These are phyloP conservation scores for Botrytis porri DNA, from an alignment of 2,329 filamentous ascomycete genomes.

Conservation along the genomic window DNA sequence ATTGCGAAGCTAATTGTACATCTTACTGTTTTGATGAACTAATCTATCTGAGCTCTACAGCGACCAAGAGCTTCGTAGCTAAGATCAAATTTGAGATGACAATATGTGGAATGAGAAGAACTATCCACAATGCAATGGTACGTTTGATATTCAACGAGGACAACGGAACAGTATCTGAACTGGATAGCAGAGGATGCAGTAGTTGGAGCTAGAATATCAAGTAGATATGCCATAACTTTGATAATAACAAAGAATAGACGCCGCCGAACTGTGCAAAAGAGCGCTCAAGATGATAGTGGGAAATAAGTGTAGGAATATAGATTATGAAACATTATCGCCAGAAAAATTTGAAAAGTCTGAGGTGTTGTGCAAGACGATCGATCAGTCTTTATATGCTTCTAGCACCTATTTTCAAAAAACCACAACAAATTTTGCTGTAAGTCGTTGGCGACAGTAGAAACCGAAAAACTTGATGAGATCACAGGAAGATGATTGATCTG, in stretches of 20 bases:
- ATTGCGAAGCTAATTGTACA: no score
- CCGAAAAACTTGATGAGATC: no score
- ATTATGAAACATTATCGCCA: rapidly evolving
- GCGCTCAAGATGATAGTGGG: rapidly evolving
- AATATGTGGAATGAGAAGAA: not conserved
- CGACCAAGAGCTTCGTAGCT: not conserved
- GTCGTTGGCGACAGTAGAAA: no score
- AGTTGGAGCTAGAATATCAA: not conserved
- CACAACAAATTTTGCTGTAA: no score
- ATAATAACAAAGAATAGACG: not conserved
- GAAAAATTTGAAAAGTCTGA: not conserved
- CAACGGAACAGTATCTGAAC: not conserved
- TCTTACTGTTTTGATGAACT: no score
- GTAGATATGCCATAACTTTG: not conserved
- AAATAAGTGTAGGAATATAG: not conserved
- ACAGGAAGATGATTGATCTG: no score
- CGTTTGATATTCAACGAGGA: not conserved
- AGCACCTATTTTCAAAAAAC: no score
- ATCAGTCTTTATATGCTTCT: not conserved
- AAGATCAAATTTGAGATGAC: not conserved
- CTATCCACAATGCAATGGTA: not conserved
- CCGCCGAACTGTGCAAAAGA: not conserved
- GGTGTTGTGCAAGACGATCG: not conserved
- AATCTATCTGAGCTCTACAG: not conserved
- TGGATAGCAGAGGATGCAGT: rapidly evolving